phyloP scores from a whole-genome alignment of 306 rosid species.

The Prunus armeniaca region DNA sequence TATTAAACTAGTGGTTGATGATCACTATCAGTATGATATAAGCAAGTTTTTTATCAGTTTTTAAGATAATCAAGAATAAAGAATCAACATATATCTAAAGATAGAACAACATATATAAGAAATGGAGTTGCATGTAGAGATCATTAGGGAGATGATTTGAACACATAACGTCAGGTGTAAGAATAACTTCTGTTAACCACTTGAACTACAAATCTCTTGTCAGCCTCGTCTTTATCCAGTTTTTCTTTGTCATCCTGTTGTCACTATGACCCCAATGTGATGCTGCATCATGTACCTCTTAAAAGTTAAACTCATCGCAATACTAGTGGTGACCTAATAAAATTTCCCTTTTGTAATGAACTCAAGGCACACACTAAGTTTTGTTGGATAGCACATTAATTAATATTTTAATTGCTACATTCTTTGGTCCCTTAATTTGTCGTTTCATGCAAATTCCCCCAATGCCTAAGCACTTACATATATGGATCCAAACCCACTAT shows the following conservation, averaged over 20 bases:
- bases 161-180: too few species aligned
- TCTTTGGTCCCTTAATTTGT: neutral
- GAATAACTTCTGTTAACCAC: too few species aligned
- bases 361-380: constrained; percentile 29
- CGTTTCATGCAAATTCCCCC: neutral
- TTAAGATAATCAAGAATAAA: constrained; percentile 2
- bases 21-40: constrained; percentile 13
- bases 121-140: neutral
- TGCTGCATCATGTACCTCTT: neutral
- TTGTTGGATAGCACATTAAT: constrained; percentile 23
- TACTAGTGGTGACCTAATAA: constrained; percentile 22
- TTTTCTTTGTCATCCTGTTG: constrained; percentile 23
- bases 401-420: neutral
- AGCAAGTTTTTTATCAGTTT: neutral
- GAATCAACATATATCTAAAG: neutral
- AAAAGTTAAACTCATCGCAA: constrained; percentile 3
- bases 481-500: neutral
- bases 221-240: constrained; percentile 8
- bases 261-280: constrained; percentile 29
- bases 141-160: neutral
- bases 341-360: neutral
- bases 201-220: too few species aligned
- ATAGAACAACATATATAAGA: neutral
- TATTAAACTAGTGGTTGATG: constrained; percentile 49
- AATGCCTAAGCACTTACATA: neutral